phyloP scores from a whole-genome alignment of 108 stramenopile genomes.

The Discostella stelligeroides region DNA sequence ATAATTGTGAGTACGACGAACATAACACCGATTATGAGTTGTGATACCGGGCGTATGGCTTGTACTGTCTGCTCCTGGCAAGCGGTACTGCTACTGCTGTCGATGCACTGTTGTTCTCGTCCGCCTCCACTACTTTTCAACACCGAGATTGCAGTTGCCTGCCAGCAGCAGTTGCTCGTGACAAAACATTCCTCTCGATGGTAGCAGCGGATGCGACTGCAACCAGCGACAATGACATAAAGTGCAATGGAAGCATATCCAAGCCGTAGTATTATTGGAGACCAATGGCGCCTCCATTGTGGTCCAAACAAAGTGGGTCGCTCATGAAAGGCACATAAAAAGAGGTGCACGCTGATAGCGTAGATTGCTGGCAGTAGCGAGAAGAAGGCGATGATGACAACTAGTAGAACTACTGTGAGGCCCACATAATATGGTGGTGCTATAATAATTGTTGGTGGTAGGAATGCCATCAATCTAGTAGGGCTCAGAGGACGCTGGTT shows the following conservation, averaged over 20 bases:
- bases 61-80: not conserved
- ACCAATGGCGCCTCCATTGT: conserved; percentile 10
- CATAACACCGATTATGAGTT: not conserved
- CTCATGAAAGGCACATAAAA: conserved; percentile 37
- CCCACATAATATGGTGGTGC: too few relatives aligned
- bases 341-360: conserved; percentile 21
- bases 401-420: too few relatives aligned
- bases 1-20: conserved; percentile 2
- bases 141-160: too few relatives aligned
- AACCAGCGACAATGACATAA: not conserved
- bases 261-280: conserved; percentile 20
- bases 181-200: too few relatives aligned
- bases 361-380: too few relatives aligned
- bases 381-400: too few relatives aligned
- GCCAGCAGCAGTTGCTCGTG: not conserved
- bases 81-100: not conserved
- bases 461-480: too few relatives aligned
- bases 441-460: too few relatives aligned
- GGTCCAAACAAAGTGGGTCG: not conserved
- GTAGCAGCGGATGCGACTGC: conserved; percentile 1
- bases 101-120: too few relatives aligned
- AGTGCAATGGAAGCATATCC: not conserved
- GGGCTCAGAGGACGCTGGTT: too few relatives aligned
- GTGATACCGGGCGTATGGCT: not conserved
- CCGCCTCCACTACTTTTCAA: not conserved